A percentile compares a stretch with the other conserved stretches of the same genome.
Evolutionary conservation across 352 stramenopile species (phyloP).

Genomic region (Globisporangium radiosum): DNA sequence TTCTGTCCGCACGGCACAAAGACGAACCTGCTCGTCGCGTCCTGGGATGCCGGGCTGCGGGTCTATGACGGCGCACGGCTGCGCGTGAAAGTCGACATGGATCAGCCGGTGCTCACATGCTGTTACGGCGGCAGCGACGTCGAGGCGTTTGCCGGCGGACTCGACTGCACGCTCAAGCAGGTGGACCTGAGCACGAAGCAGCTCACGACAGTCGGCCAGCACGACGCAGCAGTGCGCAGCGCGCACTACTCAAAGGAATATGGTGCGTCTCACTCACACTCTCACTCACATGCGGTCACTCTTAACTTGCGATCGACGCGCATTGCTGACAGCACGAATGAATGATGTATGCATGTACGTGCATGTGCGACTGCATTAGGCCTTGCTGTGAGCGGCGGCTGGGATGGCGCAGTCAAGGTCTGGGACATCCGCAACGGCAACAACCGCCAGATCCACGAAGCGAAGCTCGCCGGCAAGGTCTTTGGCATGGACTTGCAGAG

Average conservation of each 20-base stretch:
- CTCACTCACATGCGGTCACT: too few species aligned
- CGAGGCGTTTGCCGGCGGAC: slow-evolving; percentile 65
- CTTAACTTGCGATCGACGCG: not conserved
- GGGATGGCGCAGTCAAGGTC: slow-evolving; percentile 57
- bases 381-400: slow-evolving; percentile 51
- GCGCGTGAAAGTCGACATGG: slow-evolving; percentile 57
- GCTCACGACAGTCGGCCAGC: slow-evolving; percentile 24
- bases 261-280: slow-evolving; percentile 7
- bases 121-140: slow-evolving; percentile 49
- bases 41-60: slow-evolving; percentile 69
- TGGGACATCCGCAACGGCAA: slow-evolving; percentile 61
- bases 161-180: slow-evolving; percentile 60
- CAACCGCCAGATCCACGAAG: slow-evolving; percentile 41
- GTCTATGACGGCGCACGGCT: slow-evolving; percentile 62
- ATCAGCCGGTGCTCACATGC: slow-evolving; percentile 62
- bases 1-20: slow-evolving; percentile 47
- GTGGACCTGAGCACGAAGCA: slow-evolving; percentile 48
- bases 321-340: not conserved
- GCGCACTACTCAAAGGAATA: slow-evolving; percentile 55
- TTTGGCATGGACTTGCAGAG: slow-evolving; percentile 58
- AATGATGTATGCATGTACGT: not conserved
- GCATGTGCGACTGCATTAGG: slow-evolving; percentile 9
- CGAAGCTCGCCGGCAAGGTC: slow-evolving; percentile 43
- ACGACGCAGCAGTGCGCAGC: slow-evolving; percentile 45
- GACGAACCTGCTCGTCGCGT: slow-evolving; percentile 59